Base-by-base conservation (phyloP, 2,329 filamentous ascomycete genomes). In the Fusarium globosum region DNA sequence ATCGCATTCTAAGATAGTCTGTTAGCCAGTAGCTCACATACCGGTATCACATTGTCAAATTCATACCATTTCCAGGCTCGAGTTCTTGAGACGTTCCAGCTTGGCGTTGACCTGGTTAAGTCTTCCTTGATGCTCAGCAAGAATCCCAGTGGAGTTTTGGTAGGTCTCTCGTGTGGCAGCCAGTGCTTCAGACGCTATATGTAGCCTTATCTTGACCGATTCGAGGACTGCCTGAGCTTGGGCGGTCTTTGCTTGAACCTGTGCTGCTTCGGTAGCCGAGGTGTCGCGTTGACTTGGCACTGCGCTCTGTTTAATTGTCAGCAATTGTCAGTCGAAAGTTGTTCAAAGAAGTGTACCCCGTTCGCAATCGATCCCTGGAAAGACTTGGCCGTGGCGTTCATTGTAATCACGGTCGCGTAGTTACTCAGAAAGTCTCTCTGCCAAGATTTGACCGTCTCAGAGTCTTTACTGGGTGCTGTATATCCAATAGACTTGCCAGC, bases 321-420 rank as follows among this genome's bases (percentile, higher is more conserved):
- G 20, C n/a, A 4, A 16, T 16, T 16, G 14, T 8, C 3, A 7
- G 4, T 28, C 7, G 3, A 38, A 0, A 21, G 2, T 38, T 12
- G 4, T 1, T 9, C 8, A 18, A 5, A 20, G 20, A 28, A 4
- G 38, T 10, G 13, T 28, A 53, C 51, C 23, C 35, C 23, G 5
- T 13, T 53, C 3, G 23, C 51, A 28, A 21, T 2, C 8, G 51
- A 39, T 28, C 35, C 35, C 7, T 0, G 11, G 7, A 53, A n/a
- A 28, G 33, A 53, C 23, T 53, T 53, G 23, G 23, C 51, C 7
- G 23, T 39, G 2, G 51, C 35, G 7, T 39, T 39, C 23, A 53
- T 26, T 8, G 23, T 10, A 2, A 18, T 4, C 10, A 39, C 35
- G 3, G 18, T 53, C 23, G 35, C 7, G 21, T 39, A 39, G 33